A percentile compares a stretch with the other conserved stretches of the same genome.
These are phyloP conservation scores for Senna tora DNA, from an alignment of 306 rosid genomes.

Conservation along the genomic window DNA sequence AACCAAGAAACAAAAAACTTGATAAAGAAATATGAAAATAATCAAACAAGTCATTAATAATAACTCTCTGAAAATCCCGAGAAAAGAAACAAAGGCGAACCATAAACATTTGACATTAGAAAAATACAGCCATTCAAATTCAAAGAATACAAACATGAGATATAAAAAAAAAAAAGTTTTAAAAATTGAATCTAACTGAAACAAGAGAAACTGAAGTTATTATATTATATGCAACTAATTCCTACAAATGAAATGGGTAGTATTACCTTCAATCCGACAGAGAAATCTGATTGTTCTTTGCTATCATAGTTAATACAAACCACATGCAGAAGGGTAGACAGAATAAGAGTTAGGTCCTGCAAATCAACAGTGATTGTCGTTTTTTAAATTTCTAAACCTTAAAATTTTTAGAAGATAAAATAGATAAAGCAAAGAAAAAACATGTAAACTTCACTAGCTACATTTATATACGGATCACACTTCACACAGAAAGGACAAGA, in stretches of 20 bases:
- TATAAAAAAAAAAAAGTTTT: background rate
- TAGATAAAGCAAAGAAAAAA: constrained; percentile 28
- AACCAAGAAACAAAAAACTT: background rate
- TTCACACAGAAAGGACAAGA: background rate
- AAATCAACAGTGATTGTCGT: constrained; percentile 15
- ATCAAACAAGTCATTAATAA: constrained; percentile 29
- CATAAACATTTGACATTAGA: constrained; percentile 1
- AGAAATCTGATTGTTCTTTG: constrained; percentile 79
- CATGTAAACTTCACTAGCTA: background rate
- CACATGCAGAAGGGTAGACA: constrained; percentile 81
- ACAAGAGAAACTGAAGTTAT: constrained; percentile 24
- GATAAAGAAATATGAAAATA: constrained; percentile 16
- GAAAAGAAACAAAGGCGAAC: constrained; percentile 31
- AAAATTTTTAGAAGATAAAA: constrained; percentile 19
- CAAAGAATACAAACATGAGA: constrained; percentile 34
- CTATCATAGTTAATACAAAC: constrained; percentile 70
- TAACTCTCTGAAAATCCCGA: background rate
- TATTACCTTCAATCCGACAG: constrained; percentile 82
- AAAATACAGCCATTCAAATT: constrained; percentile 29
- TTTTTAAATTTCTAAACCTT: constrained; percentile 16
- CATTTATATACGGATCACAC: background rate
- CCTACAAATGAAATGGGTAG: constrained; percentile 28
- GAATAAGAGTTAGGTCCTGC: constrained; percentile 82
- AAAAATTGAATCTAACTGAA: background rate
- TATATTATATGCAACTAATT: constrained; percentile 24